Base-by-base conservation (phyloP, 139 green algal species). In the Microglena sp. region DNA sequence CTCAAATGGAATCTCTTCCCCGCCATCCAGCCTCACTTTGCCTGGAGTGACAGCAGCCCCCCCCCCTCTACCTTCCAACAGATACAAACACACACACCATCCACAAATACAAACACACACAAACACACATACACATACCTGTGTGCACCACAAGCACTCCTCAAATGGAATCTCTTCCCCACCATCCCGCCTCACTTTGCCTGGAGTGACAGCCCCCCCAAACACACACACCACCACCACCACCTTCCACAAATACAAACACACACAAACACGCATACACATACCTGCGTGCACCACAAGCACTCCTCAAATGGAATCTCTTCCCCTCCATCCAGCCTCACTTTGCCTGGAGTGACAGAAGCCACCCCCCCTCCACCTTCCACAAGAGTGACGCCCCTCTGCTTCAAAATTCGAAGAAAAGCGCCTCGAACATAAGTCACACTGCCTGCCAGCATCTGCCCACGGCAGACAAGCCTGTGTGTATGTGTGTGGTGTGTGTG, bases 211-310 rank as follows among this genome's bases (percentile, higher is more conserved):
- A 5, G 6, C n/a, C n/a, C n/a, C n/a, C n/a, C n/a, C n/a, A n/a
- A n/a, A n/a, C n/a, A n/a, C n/a, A n/a, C n/a, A n/a, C n/a, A n/a
- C n/a, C n/a, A n/a, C n/a, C n/a, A n/a, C n/a, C n/a, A n/a, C n/a
- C n/a, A n/a, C n/a, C n/a, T n/a, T n/a, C n/a, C n/a, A n/a, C n/a
- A n/a, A n/a, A n/a, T n/a, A n/a, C n/a, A n/a, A n/a, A n/a, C n/a
- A n/a, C n/a, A n/a, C n/a, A n/a, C n/a, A n/a, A n/a, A n/a, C n/a
- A n/a, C n/a, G n/a, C n/a, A n/a, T n/a, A n/a, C n/a, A n/a, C n/a
- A n/a, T n/a, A n/a, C n/a, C n/a, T 93, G 78, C 3, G 93, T 98
- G 82, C 89, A 97, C 92, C 93, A 98, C 21, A 97, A 66, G 63
- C 83, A 92, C 59, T 92, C 87, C 62, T 96, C 88, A 76, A 50